Percentiles rank a stretch among this genome's conserved stretches.
phyloP scores from a whole-genome alignment of 2,329 filamentous ascomycete genomes.

The Akanthomyces uredinophilus region DNA sequence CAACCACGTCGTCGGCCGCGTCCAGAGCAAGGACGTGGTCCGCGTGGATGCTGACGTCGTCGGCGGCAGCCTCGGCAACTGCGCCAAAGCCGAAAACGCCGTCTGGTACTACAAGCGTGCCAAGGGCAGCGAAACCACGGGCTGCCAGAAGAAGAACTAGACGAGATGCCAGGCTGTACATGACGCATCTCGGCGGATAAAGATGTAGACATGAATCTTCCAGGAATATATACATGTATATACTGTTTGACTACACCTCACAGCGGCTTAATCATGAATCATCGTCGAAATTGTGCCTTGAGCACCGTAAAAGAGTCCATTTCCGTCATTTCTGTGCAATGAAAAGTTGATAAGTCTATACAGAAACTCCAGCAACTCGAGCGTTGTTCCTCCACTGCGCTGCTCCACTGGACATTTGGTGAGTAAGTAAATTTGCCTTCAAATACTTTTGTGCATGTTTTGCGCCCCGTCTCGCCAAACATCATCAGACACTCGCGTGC shows the following conservation, averaged over 20 bases:
- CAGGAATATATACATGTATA: not conserved
- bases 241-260: not conserved
- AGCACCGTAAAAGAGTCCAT: not conserved
- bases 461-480: not conserved
- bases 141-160: slow-evolving; percentile 1
- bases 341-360: not conserved
- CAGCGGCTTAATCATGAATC: not conserved
- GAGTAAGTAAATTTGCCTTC: not conserved
- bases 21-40: slow-evolving; percentile 46
- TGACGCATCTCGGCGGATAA: not conserved
- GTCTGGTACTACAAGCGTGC: slow-evolving; percentile 51
- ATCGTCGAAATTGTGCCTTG: not conserved
- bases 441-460: not conserved
- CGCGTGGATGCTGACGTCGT: slow-evolving; percentile 40
- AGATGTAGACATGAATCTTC: not conserved
- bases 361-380: slow-evolving; percentile 1
- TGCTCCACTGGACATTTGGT: not conserved
- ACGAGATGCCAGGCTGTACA: not conserved
- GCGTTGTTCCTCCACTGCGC: not conserved
- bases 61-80: slow-evolving; percentile 47
- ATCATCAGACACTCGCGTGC: not conserved
- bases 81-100: slow-evolving; percentile 48
- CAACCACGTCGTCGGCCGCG: slow-evolving; percentile 52
- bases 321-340: slow-evolving; percentile 2
- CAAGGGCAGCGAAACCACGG: slow-evolving; percentile 22